Evolutionary conservation across 1,284 basidiomycete genomes (phyloP), one percentile per base, ranked within the genome.

Genomic region (Ustilago cynodontis): DNA sequence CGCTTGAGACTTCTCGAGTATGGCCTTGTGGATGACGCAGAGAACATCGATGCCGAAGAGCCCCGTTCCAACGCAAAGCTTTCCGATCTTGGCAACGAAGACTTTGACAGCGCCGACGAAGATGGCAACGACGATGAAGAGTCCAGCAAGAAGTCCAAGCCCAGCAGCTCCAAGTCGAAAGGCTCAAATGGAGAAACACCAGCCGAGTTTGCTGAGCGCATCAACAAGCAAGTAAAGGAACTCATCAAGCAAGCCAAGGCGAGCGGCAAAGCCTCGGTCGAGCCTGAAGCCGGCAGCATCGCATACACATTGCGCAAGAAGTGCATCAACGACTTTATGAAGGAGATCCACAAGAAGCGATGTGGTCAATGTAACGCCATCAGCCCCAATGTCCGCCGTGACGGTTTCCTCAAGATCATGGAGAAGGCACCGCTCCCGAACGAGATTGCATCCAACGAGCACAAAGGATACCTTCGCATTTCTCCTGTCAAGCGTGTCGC

Each of bases 331-430:
- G 93, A 95, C 63, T 95, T 98, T 82, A 87, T 95, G 78, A 94
- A 91, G 87, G 87, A 88, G 26, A 90, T 92, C 51, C 88, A 91
- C 55, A 86, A 90, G 82, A 93, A 90, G 81, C 74, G 71, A 10
- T 99, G 96, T 85, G 86, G 88, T 1, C 89, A 90, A 65, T 99
- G 96, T 87, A 88, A 88, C 65, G 94, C 92, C 92, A 95, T 86
- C 88, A 91, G 89, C 1, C 94, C 94, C 83, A 93, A 93, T 0
- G 93, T 94, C 87, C 92, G 95, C 67, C 98, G 95, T 86, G 97
- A 99, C 85, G 94, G 94, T 1, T 90, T 93, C 84, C 93, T 94
- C 67, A 98, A 98, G 87, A 90, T 99, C 74, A 92, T 98, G 85
- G 95, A 98, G 52, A 74, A 69, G 65, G 63, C 74, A 16, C 70